phyloP scores from a whole-genome alignment of 2,329 filamentous ascomycete species.

The Zymoseptoria pseudotritici region DNA sequence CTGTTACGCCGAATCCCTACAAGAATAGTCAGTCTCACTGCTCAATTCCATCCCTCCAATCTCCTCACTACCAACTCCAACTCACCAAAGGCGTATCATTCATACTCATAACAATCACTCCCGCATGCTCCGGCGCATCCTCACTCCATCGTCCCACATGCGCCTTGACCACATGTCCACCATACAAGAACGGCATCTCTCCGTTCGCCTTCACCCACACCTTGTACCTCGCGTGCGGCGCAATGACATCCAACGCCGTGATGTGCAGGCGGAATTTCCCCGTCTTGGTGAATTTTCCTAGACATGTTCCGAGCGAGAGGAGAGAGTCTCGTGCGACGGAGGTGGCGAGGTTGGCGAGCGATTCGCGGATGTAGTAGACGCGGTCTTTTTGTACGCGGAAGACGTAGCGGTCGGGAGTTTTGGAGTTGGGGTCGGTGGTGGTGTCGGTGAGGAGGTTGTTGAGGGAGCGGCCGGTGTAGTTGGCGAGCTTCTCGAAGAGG shows the following conservation, averaged over 20 bases:
- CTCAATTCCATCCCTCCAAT: not conserved
- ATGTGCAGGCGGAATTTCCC: constrained; percentile 94
- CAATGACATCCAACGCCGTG: constrained; percentile 81
- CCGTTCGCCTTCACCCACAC: constrained; percentile 95
- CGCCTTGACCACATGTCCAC: constrained; percentile 78
- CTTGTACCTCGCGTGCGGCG: constrained; percentile 89
- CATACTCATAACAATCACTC: constrained; percentile 84
- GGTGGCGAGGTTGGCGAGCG: constrained; percentile 83
- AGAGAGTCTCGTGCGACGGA: constrained; percentile 75
- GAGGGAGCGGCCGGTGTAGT: constrained; percentile 81
- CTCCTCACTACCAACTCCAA: constrained; percentile 6
- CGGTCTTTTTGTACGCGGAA: constrained; percentile 76
- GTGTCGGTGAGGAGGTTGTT: constrained; percentile 59
- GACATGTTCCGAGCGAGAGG: constrained; percentile 78
- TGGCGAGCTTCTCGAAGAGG: constrained; percentile 85
- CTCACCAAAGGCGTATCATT: constrained; percentile 69
- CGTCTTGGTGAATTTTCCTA: constrained; percentile 94
- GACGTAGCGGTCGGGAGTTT: constrained; percentile 61
- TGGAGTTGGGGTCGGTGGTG: constrained; percentile 46
- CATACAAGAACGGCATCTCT: constrained; percentile 95
- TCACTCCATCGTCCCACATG: constrained; percentile 80
- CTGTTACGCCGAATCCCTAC: constrained; percentile 87
- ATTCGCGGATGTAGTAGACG: constrained; percentile 87
- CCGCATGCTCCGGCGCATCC: constrained; percentile 88
- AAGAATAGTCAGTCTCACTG: constrained; percentile 7